A percentile compares a stretch with the other conserved stretches of the same genome.
phyloP scores from a whole-genome alignment of 2,329 filamentous ascomycete species.

The Pseudogymnoascus sp. region DNA sequence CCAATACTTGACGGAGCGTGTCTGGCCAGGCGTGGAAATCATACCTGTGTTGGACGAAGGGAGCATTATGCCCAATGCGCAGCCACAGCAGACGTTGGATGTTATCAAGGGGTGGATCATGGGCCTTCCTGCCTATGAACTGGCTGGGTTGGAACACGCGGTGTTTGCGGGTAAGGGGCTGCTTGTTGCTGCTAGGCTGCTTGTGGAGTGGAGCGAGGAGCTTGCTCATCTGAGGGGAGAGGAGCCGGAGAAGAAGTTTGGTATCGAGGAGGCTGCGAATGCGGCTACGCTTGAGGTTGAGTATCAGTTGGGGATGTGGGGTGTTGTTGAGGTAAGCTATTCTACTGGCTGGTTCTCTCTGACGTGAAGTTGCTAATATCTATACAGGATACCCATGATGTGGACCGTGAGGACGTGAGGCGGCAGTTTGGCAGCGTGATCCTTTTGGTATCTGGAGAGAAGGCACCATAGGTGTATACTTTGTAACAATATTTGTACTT shows the following conservation, averaged over 20 bases:
- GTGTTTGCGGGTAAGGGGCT: slow-evolving; percentile 82
- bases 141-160: slow-evolving; percentile 79
- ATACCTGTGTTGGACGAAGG: slow-evolving; percentile 70
- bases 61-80: slow-evolving; percentile 66
- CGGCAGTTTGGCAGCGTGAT: slow-evolving; percentile 84
- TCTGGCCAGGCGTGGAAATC: slow-evolving; percentile 81
- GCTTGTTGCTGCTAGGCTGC: slow-evolving; percentile 63
- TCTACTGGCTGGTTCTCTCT: neutral
- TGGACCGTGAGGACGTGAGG: slow-evolving; percentile 81
- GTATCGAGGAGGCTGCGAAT: slow-evolving; percentile 72
- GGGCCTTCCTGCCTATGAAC: slow-evolving; percentile 66
- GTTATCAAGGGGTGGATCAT: slow-evolving; percentile 71
- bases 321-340: slow-evolving; percentile 64
- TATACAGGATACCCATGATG: slow-evolving; percentile 76
- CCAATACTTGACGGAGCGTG: slow-evolving; percentile 56
- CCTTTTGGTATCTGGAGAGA: slow-evolving; percentile 61
- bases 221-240: slow-evolving; percentile 42
- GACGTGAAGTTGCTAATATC: neutral
- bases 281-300: slow-evolving; percentile 76
- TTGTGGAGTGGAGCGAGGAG: slow-evolving; percentile 83
- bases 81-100: slow-evolving; percentile 66
- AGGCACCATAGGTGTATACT: slow-evolving; percentile 8
- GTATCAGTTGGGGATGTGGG: slow-evolving; percentile 89
- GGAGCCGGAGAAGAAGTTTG: slow-evolving; percentile 45
- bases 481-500: slow-evolving; percentile 3